These are phyloP conservation scores for Priceomyces fermenticarens DNA, from an alignment of 805 yeast species.

Conservation along the genomic window DNA sequence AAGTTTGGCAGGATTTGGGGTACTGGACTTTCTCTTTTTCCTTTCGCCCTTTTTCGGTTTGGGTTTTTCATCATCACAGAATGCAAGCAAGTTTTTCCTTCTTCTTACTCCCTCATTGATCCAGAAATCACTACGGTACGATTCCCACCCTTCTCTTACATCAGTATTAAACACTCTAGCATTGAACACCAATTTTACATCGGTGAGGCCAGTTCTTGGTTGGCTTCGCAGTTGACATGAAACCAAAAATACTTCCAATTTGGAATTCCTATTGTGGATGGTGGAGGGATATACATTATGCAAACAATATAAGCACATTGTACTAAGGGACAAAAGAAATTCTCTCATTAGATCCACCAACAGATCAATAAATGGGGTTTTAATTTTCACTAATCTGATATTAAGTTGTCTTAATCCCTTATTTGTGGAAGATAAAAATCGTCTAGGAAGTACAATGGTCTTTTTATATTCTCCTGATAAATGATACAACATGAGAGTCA, in stretches of 20 bases:
- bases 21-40: conserved; percentile 26
- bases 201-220: conserved; percentile 65
- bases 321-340: conserved; percentile 27
- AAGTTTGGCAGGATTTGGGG: conserved; percentile 9
- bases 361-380: conserved; percentile 30
- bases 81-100: conserved; percentile 33
- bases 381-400: conserved; percentile 67
- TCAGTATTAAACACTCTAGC: conserved; percentile 81
- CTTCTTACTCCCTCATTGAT: conserved; percentile 73
- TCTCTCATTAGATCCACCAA: conserved; percentile 37
- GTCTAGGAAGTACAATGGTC: conserved; percentile 78
- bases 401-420: conserved; percentile 86
- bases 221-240: conserved; percentile 46
- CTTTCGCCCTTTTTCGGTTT: conserved; percentile 36
- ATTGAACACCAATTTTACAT: conserved; percentile 76
- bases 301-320: conserved; percentile 24
- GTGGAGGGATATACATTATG: conserved; percentile 36
- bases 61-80: conserved; percentile 14
- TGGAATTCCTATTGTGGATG: conserved; percentile 26
- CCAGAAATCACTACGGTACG: conserved; percentile 93
- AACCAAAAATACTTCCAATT: conserved; percentile 37
- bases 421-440: conserved; percentile 77
- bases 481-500: conserved; percentile 75
- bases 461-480: conserved; percentile 87
- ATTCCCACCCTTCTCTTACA: conserved; percentile 90